These are phyloP conservation scores for Didymella sp. DNA, from an alignment of 2,329 filamentous ascomycete species.

Conservation along the genomic window DNA sequence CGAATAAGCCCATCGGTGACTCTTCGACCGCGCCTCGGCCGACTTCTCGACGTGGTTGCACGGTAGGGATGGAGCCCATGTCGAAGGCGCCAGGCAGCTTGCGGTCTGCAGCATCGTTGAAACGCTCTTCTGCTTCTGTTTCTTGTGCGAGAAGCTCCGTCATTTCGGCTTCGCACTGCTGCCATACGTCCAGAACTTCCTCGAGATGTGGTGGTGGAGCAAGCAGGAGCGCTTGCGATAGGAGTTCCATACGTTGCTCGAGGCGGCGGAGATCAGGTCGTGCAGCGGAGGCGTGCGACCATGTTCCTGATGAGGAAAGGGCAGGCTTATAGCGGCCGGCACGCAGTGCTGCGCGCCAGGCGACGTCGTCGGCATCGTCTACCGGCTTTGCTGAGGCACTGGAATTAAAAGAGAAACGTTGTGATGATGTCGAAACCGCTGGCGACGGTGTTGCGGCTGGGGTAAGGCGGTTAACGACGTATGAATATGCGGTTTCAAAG, in stretches of 20 bases:
- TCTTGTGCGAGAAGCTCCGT: constrained; percentile 71
- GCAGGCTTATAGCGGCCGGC: constrained; percentile 73
- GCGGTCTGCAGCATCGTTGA: constrained; percentile 70
- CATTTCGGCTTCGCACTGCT: constrained; percentile 79
- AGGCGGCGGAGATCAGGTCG: constrained; percentile 68
- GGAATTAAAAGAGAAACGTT: constrained; percentile 31
- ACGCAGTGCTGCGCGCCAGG: constrained; percentile 79
- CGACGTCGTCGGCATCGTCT: constrained; percentile 66
- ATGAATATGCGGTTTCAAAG: constrained; percentile 87
- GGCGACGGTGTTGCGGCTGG: constrained; percentile 36
- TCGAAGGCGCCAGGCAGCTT: constrained; percentile 58
- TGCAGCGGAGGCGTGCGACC: constrained; percentile 56
- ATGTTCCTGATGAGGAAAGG: constrained; percentile 48
- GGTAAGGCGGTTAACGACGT: constrained; percentile 73
- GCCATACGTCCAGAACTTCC: constrained; percentile 77
- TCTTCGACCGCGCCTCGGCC: constrained; percentile 55
- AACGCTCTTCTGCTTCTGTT: constrained; percentile 71
- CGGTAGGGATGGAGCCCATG: constrained; percentile 35
- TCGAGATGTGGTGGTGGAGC: constrained; percentile 74
- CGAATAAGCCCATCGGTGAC: constrained; percentile 61
- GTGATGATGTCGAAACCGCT: constrained; percentile 32
- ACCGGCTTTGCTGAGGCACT: constrained; percentile 19
- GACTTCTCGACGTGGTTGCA: constrained; percentile 53
- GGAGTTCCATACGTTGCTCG: constrained; percentile 81
- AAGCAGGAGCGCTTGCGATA: constrained; percentile 76